A percentile compares a stretch with the other conserved stretches of the same genome.
phyloP scores from a whole-genome alignment of 257 asterid genomes.

The Cynanchum wilfordii region DNA sequence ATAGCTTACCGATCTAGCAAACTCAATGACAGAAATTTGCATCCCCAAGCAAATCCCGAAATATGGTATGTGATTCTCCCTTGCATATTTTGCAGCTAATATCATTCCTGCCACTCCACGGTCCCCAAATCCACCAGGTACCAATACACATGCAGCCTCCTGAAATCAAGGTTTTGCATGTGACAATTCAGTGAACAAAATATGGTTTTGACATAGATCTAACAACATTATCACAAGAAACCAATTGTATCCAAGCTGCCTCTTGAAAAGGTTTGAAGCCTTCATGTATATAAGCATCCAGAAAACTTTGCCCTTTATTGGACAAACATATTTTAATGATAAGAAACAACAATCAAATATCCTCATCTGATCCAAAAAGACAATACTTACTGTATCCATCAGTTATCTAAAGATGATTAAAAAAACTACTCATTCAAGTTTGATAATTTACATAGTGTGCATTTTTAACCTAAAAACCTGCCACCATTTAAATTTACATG shows the following conservation, averaged over 20 bases:
- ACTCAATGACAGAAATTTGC: conserved; percentile 96
- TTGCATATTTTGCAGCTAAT: conserved; percentile 92
- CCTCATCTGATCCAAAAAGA: neutral
- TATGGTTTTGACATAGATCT: neutral
- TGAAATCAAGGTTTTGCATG: conserved; percentile 21
- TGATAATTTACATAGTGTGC: neutral
- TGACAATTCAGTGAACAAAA: conserved; percentile 5
- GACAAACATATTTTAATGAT: neutral
- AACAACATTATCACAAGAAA: neutral
- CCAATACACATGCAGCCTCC: conserved; percentile 89
- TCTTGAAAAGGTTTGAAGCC: neutral
- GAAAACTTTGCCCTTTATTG: neutral
- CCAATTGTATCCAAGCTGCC: neutral
- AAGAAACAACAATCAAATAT: neutral
- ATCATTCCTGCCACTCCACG: conserved; percentile 96
- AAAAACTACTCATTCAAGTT: neutral
- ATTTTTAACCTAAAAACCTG: neutral
- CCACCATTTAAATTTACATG: neutral
- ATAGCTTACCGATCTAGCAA: conserved; percentile 75
- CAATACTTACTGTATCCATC: neutral
- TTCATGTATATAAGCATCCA: neutral
- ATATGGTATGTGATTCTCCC: conserved; percentile 81
- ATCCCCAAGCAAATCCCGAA: conserved; percentile 97
- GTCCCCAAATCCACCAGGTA: conserved; percentile 99
- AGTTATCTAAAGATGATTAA: neutral